These are phyloP conservation scores for Aspergillus coremiiformis DNA, from an alignment of 495 filamentous ascomycete genomes.

Conservation along the genomic window DNA sequence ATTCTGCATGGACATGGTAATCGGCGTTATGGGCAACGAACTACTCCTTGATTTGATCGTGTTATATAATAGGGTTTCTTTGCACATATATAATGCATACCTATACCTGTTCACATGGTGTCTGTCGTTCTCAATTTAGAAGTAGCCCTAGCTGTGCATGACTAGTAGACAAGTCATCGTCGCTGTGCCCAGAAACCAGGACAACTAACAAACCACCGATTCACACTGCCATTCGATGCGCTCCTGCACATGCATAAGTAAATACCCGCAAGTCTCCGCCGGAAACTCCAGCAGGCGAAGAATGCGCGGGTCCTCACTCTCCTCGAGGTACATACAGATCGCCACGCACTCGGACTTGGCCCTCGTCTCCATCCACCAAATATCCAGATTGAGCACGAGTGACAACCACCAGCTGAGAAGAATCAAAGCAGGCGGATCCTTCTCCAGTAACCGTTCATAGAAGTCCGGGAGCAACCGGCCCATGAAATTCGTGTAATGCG, in stretches of 20 bases:
- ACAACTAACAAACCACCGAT: background rate
- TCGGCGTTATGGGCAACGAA: background rate
- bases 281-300: slow-evolving; percentile 35
- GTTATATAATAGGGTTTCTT: background rate
- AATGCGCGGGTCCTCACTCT: slow-evolving; percentile 20
- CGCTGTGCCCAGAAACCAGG: background rate
- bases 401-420: slow-evolving; percentile 41
- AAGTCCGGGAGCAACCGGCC: slow-evolving; percentile 28
- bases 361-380: slow-evolving; percentile 38
- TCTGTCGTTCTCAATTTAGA: background rate
- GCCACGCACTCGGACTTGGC: slow-evolving; percentile 37
- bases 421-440: slow-evolving; percentile 38
- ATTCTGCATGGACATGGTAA: background rate
- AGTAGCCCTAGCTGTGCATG: too few species aligned
- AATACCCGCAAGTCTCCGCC: slow-evolving; percentile 73
- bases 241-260: slow-evolving; percentile 70
- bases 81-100: background rate
- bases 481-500: slow-evolving; percentile 28
- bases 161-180: too few species aligned
- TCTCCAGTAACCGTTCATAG: slow-evolving; percentile 25
- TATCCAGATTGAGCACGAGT: slow-evolving; percentile 23
- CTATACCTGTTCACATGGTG: background rate
- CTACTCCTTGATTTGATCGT: background rate
- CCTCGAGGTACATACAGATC: slow-evolving; percentile 39
- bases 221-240: background rate